Evolutionary conservation across 139 green algal genomes (phyloP).

Genomic region (Chlorella sp.): DNA sequence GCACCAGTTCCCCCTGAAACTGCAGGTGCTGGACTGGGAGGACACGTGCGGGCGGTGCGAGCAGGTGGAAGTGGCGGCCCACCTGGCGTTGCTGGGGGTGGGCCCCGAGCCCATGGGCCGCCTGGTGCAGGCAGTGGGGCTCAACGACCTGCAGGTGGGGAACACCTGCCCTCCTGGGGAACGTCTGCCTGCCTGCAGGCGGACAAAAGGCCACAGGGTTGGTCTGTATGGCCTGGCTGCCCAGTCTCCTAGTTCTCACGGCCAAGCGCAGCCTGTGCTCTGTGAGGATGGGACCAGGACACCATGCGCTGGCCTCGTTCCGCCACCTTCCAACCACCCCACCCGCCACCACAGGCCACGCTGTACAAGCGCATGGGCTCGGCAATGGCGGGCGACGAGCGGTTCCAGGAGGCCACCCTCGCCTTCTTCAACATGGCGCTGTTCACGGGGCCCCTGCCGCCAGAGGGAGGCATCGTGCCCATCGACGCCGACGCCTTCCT

Average conservation of each 20-base stretch:
- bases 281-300: too few species aligned
- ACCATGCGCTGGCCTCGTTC: neutral
- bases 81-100: neutral
- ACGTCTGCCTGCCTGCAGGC: too few species aligned
- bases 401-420: conserved; percentile 8
- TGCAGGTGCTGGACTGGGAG: conserved; percentile 14
- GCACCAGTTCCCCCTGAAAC: too few species aligned
- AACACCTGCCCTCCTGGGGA: too few species aligned
- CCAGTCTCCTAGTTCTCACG: neutral
- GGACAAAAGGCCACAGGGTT: too few species aligned
- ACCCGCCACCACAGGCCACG: neutral
- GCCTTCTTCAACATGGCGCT: conserved; percentile 24
- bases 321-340: neutral
- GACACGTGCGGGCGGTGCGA: conserved; percentile 7
- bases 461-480: neutral
- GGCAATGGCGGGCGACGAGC: neutral
- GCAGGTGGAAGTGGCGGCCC: neutral
- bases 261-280: too few species aligned
- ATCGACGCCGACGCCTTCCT: conserved; percentile 26
- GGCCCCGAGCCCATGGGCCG: neutral
- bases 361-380: conserved; percentile 13
- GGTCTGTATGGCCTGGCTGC: neutral
- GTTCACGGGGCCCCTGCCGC: neutral
- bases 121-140: neutral
- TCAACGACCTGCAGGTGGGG: neutral